phyloP scores from a whole-genome alignment of 257 asterid genomes.

The Craterostigma plantagineum region DNA sequence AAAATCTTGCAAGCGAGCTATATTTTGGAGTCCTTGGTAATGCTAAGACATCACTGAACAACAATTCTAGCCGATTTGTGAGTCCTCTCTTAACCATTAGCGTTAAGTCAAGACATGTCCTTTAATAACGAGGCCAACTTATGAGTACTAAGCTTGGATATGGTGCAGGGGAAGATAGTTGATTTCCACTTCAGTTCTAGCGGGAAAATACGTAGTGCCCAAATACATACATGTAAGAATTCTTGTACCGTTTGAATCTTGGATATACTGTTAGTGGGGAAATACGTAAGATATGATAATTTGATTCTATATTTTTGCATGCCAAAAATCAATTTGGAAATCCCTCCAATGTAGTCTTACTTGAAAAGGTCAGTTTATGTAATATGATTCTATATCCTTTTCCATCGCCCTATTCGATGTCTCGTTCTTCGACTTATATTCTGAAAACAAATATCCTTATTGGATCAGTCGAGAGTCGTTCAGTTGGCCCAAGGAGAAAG shows the following conservation, averaged over 20 bases:
- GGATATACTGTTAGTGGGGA: too few species aligned
- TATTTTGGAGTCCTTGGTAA: slow-evolving; percentile 90
- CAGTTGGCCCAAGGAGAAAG: slow-evolving; percentile 70
- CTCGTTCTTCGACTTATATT: slow-evolving; percentile 16
- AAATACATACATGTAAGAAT: slow-evolving; percentile 73
- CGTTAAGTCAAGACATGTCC: not conserved
- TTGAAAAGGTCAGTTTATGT: slow-evolving; percentile 60
- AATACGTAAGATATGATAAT: not conserved
- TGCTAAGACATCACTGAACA: slow-evolving; percentile 70
- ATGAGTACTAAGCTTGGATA: slow-evolving; percentile 1
- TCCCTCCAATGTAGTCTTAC: slow-evolving; percentile 49
- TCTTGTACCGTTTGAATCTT: slow-evolving; percentile 4
- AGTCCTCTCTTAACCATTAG: slow-evolving; percentile 18
- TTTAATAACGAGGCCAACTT: not conserved
- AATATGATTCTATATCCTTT: slow-evolving; percentile 7
- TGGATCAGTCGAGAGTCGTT: slow-evolving; percentile 84
- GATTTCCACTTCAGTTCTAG: slow-evolving; percentile 55
- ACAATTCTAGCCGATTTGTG: slow-evolving; percentile 93
- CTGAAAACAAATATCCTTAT: slow-evolving; percentile 9
- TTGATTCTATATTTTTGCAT: slow-evolving; percentile 20
- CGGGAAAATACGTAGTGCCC: slow-evolving; percentile 69
- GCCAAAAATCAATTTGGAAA: slow-evolving; percentile 13
- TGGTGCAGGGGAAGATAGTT: slow-evolving; percentile 65
- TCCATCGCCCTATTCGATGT: slow-evolving; percentile 7
- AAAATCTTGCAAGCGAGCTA: slow-evolving; percentile 63